Evolutionary conservation across 1,284 basidiomycete genomes (phyloP), one percentile per base, ranked within the genome.

Genomic region (Marasmius tenuissimus): DNA sequence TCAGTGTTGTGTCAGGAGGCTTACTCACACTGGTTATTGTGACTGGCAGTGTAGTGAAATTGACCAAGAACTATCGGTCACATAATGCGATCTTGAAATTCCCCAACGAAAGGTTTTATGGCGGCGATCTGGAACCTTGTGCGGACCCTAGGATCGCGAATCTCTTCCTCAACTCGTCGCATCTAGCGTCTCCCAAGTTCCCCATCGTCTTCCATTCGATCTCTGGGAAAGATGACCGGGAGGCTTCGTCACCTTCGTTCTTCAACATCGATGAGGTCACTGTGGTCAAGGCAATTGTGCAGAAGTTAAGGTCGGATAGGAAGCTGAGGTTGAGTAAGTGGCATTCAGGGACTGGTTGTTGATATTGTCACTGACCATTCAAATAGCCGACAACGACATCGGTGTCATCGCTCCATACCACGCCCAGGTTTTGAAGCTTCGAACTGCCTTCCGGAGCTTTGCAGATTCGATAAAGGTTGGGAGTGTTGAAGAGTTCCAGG

Each of bases 201-300:
- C 86, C 86, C 0, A 70, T 88, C 18, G 72, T 89, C 1, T 86
- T 89, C 71, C 85, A 88, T 66, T 78, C 78, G 3, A 76, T 88
- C 16, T 66, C 75, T 37, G 87, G 87, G n/a, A 81, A 83, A 61
- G 87, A 89, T 65, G 76, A 81, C 40, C 80, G 85, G 4, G 86
- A 89, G 68, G 80, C 79, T 3, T 80, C 78, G 0, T 88, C 86
- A 0, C 87, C 86, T 0, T 89, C 87, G 0, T 89, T 86, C 73
- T 88, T 88, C 74, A 89, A 89, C 62, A 76, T 83, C 39, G 78
- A 81, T 40, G 87, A 89, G 66, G 80, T 78, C 0, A 72, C 79
- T 0, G 75, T 81, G 55, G 85, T 88, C 53, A 85, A 84, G 67
- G 64, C 77, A 79, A 18, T 58, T 69, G 34, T 59, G 54, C 27